A percentile compares a stretch with the other conserved stretches of the same genome.
phyloP scores from a whole-genome alignment of 805 yeast genomes.

The Candida sakaeoensis region DNA sequence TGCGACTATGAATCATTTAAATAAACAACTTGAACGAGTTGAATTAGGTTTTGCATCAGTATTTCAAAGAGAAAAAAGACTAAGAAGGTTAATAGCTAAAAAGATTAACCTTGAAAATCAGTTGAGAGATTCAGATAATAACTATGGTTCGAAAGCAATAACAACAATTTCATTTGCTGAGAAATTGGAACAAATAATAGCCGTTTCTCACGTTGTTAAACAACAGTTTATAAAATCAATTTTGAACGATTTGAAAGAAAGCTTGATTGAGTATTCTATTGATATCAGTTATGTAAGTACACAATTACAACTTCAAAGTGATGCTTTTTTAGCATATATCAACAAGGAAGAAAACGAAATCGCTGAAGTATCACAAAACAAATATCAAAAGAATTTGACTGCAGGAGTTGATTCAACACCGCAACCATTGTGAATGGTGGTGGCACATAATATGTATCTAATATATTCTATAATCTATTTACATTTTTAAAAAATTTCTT shows the following conservation, averaged over 20 bases:
- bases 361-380: constrained; percentile 8
- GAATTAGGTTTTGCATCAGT: constrained; percentile 44
- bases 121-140: constrained; percentile 41
- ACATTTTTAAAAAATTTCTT: constrained; percentile 49
- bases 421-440: constrained; percentile 9
- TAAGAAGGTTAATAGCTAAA: constrained; percentile 32
- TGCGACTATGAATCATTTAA: constrained; percentile 29
- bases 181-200: constrained; percentile 47
- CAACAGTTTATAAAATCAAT: constrained; percentile 49
- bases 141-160: constrained; percentile 42
- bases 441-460: no score
- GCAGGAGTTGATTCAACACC: neutral
- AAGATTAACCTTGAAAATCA: constrained; percentile 35
- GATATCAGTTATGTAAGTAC: constrained; percentile 27
- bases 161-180: constrained; percentile 44
- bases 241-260: constrained; percentile 39
- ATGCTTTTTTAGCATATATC: constrained; percentile 7
- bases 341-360: constrained; percentile 2
- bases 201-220: constrained; percentile 50
- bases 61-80: constrained; percentile 48
- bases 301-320: constrained; percentile 23
- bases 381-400: constrained; percentile 5
- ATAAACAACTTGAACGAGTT: constrained; percentile 42
- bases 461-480: constrained; percentile 10
- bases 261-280: constrained; percentile 42